A percentile compares a stretch with the other conserved stretches of the same genome.
These are phyloP conservation scores for Novymonas esmeraldas DNA, from an alignment of 208 protist species.

Conservation along the genomic window DNA sequence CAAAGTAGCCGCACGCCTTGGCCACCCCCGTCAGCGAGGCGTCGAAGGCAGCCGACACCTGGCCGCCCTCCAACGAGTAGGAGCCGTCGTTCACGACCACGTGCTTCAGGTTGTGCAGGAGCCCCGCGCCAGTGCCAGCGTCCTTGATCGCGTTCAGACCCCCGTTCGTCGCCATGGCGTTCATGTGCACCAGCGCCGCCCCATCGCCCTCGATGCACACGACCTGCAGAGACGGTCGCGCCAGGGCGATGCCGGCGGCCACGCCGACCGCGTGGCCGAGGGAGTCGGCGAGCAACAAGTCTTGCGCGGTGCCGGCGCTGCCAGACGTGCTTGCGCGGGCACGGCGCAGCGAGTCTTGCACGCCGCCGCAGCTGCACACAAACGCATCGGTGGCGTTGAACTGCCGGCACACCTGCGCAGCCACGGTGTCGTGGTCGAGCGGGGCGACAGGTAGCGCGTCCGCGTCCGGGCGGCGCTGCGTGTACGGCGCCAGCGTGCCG, in stretches of 20 bases:
- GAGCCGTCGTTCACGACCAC: constrained; percentile 89
- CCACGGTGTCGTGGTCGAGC: constrained; percentile 57
- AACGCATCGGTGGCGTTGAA: constrained; percentile 63
- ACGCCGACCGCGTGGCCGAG: constrained; percentile 75
- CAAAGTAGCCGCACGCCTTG: constrained; percentile 78
- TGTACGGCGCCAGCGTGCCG: constrained; percentile 54
- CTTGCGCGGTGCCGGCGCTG: constrained; percentile 32
- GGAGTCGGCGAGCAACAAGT: constrained; percentile 80
- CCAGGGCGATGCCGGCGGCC: constrained; percentile 72
- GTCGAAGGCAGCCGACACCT: constrained; percentile 71
- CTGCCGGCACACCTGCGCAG: constrained; percentile 74
- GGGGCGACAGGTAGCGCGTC: constrained; percentile 36
- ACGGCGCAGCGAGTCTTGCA: constrained; percentile 25
- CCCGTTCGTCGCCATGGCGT: constrained; percentile 55
- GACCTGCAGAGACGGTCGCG: constrained; percentile 57
- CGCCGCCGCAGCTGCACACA: constrained; percentile 66
- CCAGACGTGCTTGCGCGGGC: not conserved
- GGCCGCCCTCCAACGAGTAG: constrained; percentile 77
- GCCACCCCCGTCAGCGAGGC: constrained; percentile 75
- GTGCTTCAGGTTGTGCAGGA: constrained; percentile 82
- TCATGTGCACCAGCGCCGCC: constrained; percentile 82
- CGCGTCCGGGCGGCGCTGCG: constrained; percentile 18
- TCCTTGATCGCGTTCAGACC: constrained; percentile 29
- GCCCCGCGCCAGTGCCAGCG: constrained; percentile 18
- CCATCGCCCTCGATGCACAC: constrained; percentile 88